Evolutionary conservation across 2,329 filamentous ascomycete genomes (phyloP).

Genomic region (Arachnomyces sp.): DNA sequence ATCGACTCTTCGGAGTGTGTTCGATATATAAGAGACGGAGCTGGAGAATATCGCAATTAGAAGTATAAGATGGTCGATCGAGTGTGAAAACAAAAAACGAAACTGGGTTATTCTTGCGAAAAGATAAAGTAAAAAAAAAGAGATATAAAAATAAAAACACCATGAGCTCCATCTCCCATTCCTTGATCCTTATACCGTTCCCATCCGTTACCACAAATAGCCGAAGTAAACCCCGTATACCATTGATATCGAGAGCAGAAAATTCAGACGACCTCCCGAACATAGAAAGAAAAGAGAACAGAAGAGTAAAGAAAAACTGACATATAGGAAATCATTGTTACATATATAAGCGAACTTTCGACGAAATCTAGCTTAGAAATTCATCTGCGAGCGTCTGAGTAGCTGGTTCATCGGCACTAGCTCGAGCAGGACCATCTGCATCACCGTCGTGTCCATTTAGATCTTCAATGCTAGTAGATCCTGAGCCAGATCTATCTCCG

Average conservation of each 20-base stretch:
- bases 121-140: conserved; percentile 3
- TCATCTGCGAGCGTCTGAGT: conserved; percentile 18
- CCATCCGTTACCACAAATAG: background rate
- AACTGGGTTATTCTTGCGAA: conserved; percentile 8
- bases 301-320: conserved; percentile 7
- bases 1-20: too few species aligned
- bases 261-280: conserved; percentile 8
- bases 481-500: conserved; percentile 25
- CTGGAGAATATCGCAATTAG: too few species aligned
- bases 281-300: conserved; percentile 7
- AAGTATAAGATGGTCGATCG: too few species aligned
- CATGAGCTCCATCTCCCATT: background rate
- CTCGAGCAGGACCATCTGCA: conserved; percentile 17
- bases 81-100: conserved; percentile 6
- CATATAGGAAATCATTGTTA: conserved; percentile 1
- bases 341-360: conserved; percentile 2
- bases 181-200: background rate
- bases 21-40: too few species aligned
- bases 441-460: conserved; percentile 16
- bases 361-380: conserved; percentile 18
- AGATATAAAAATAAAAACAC: background rate
- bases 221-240: too few species aligned
- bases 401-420: conserved; percentile 4
- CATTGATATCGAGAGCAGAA: conserved; percentile 17
- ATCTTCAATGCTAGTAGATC: conserved; percentile 10